Evolutionary conservation across 495 filamentous ascomycete species (phyloP).

Genomic region (Jackrogersella multiformis): DNA sequence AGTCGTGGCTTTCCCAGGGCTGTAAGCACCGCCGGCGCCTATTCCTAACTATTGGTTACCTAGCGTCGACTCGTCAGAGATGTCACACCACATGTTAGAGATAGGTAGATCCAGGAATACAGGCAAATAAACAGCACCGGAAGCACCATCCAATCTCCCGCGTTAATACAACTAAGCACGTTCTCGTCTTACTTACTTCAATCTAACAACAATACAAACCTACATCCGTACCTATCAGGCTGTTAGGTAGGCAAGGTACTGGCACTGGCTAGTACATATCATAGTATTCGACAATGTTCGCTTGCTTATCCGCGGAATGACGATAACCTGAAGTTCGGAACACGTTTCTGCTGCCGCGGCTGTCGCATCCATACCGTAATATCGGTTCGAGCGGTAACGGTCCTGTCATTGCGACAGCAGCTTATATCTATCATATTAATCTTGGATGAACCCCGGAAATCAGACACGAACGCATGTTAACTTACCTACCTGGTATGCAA

Average conservation of each 20-base stretch:
- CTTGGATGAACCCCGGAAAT: not conserved
- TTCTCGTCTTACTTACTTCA: conserved; percentile 26
- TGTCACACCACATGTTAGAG: conserved; percentile 37
- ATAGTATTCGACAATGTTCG: too few relatives aligned
- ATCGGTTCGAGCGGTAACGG: conserved; percentile 1
- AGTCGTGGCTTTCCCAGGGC: too few relatives aligned
- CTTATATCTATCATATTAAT: not conserved
- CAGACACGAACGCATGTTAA: conserved; percentile 3
- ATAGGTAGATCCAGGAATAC: not conserved
- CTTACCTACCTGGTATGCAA: not conserved
- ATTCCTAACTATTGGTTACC: conserved; percentile 14
- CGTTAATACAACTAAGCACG: conserved; percentile 24
- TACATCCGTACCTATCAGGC: too few relatives aligned
- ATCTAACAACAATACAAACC: too few relatives aligned
- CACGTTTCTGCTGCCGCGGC: conserved; percentile 13
- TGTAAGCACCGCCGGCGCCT: conserved; percentile 10
- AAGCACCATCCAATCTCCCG: conserved; percentile 34
- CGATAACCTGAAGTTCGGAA: conserved; percentile 15
- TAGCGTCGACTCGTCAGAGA: conserved; percentile 13
- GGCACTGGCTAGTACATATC: too few relatives aligned
- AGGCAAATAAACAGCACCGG: conserved; percentile 22
- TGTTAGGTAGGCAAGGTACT: too few relatives aligned
- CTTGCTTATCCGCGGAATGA: conserved; percentile 20
- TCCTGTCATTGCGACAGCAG: conserved; percentile 2
- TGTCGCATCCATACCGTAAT: conserved; percentile 2